A percentile compares a stretch with the other conserved stretches of the same genome.
Conservation (phyloP, 305 asterid species). For the Fraxinus ornus region DNA sequence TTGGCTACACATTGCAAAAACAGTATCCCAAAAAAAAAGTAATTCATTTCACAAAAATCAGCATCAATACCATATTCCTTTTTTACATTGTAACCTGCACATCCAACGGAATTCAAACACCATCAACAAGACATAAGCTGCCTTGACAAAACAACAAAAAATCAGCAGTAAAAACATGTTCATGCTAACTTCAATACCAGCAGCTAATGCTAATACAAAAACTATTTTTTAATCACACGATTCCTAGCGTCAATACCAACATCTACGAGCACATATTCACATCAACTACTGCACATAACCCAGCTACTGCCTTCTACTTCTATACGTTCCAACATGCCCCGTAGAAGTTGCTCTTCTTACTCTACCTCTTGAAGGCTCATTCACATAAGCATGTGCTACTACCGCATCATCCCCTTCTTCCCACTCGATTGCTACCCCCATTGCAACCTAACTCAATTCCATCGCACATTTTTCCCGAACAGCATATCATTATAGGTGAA, state of each 20-base stretch:
- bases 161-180: background rate
- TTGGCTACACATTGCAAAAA: conserved; percentile 18
- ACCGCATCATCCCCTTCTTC: too few relatives aligned
- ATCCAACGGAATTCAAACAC: background rate
- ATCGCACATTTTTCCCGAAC: too few relatives aligned
- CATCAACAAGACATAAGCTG: background rate
- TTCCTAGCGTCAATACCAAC: background rate
- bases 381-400: too few relatives aligned
- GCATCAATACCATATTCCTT: background rate
- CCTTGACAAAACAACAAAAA: background rate
- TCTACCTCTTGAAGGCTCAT: too few relatives aligned
- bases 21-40: background rate
- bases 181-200: background rate
- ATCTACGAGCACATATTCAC: background rate
- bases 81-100: background rate
- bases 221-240: background rate
- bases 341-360: too few relatives aligned
- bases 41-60: background rate
- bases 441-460: too few relatives aligned
- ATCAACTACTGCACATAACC: background rate
- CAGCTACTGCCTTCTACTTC: background rate
- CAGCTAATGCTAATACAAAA: background rate
- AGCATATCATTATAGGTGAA: conserved; percentile 6
- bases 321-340: background rate
- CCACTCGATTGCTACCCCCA: too few relatives aligned